Percentiles rank a stretch among this genome's conserved stretches.
Evolutionary conservation across 106 monocot genomes (phyloP).

Genomic region (Allium fistulosum): DNA sequence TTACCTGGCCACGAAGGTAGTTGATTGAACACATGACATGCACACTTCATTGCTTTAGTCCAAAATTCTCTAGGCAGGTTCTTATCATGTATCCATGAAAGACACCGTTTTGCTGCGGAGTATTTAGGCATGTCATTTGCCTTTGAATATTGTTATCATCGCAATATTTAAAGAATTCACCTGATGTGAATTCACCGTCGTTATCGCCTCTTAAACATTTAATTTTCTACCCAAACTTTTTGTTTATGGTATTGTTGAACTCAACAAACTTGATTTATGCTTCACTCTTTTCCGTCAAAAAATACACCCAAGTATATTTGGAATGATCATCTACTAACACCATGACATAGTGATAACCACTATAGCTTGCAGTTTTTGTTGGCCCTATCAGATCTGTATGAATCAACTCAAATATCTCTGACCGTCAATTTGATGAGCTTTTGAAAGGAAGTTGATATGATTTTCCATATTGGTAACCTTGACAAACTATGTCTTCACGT

Average conservation of each 20-base stretch:
- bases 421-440: not conserved
- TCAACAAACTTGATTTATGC: constrained; percentile 3
- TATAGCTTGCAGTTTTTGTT: constrained; percentile 11
- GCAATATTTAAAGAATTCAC: constrained; percentile 9
- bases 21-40: no score
- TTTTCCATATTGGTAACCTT: no score
- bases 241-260: not conserved
- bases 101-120: constrained; percentile 8
- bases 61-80: constrained; percentile 6
- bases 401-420: constrained; percentile 1
- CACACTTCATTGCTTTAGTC: not conserved
- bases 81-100: constrained; percentile 13
- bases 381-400: constrained; percentile 10
- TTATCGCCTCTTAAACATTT: constrained; percentile 1
- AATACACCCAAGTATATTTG: constrained; percentile 13
- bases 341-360: constrained; percentile 7
- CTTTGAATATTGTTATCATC: not conserved
- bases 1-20: not conserved
- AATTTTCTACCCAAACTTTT: not conserved
- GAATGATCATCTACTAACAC: no score
- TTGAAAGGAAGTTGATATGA: no score
- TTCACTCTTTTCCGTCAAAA: constrained; percentile 6
- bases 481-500: no score
- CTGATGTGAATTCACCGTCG: constrained; percentile 1
- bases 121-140: constrained; percentile 3